phyloP scores from a whole-genome alignment of 108 stramenopile species.

The Poteriospumella lacustris region DNA sequence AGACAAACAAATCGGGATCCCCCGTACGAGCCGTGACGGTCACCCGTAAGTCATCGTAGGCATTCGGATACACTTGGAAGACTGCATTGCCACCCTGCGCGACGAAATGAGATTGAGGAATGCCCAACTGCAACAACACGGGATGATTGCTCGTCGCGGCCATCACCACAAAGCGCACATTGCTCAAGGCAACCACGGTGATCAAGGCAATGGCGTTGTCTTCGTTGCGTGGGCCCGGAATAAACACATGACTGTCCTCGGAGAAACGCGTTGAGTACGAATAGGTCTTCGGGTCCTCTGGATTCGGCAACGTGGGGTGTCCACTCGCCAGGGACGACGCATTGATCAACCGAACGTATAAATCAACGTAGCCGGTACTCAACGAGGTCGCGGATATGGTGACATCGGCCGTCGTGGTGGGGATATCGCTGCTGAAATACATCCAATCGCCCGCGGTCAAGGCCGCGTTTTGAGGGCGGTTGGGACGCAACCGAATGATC shows the following conservation, averaged over 20 bases:
- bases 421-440: not conserved
- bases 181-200: not conserved
- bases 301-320: not conserved
- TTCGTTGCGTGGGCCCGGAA: not conserved
- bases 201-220: not conserved
- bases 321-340: not conserved
- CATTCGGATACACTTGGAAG: conserved; percentile 4
- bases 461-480: conserved; percentile 5
- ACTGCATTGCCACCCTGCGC: not conserved
- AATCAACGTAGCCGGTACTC: not conserved
- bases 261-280: not conserved
- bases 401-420: not conserved
- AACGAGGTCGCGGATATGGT: not conserved
- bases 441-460: not conserved
- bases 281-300: not conserved
- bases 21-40: conserved; percentile 8
- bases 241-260: not conserved
- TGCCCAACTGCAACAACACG: not conserved
- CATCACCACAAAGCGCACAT: not conserved
- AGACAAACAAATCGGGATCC: conserved; percentile 9
- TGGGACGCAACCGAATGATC: not conserved
- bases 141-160: not conserved
- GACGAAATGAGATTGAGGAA: conserved; percentile 15
- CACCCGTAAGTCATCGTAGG: not conserved
- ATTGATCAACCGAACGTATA: conserved; percentile 11